phyloP scores from a whole-genome alignment of 2,329 filamentous ascomycete species.

The Dryadomyces sulphureus region DNA sequence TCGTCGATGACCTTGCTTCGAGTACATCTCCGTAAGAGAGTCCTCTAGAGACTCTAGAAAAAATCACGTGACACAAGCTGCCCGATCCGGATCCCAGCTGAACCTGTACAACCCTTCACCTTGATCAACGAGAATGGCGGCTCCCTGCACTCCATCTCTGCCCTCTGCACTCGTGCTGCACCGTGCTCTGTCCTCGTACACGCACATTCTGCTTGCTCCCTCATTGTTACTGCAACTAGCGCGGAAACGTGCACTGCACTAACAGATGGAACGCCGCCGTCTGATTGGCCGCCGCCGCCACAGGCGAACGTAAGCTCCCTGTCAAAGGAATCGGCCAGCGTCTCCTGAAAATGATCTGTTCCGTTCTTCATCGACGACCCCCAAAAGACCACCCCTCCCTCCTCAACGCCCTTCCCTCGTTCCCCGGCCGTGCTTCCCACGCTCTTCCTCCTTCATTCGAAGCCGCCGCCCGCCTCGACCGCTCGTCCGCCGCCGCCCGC shows the following conservation, averaged over 20 bases:
- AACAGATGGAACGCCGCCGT: not conserved
- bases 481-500: too few species aligned
- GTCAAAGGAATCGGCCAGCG: not conserved
- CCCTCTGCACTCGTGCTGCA: not conserved
- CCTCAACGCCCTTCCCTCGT: not conserved
- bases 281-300: not conserved
- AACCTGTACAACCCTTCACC: too few species aligned
- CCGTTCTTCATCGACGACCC: not conserved
- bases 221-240: conserved; percentile 1
- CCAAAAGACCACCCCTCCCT: not conserved
- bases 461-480: not conserved
- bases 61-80: too few species aligned
- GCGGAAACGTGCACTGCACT: not conserved
- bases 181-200: too few species aligned
- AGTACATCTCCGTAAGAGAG: too few species aligned
- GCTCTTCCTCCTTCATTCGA: not conserved
- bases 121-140: too few species aligned
- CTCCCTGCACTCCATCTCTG: too few species aligned
- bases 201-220: too few species aligned
- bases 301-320: not conserved
- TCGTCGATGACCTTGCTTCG: too few species aligned
- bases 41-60: too few species aligned
- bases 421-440: not conserved
- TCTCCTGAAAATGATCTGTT: conserved; percentile 1
- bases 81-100: too few species aligned